Evolutionary conservation across 1,284 basidiomycete species (phyloP), one percentile per base, ranked within the genome.

Genomic region (Trichosporon inkin): DNA sequence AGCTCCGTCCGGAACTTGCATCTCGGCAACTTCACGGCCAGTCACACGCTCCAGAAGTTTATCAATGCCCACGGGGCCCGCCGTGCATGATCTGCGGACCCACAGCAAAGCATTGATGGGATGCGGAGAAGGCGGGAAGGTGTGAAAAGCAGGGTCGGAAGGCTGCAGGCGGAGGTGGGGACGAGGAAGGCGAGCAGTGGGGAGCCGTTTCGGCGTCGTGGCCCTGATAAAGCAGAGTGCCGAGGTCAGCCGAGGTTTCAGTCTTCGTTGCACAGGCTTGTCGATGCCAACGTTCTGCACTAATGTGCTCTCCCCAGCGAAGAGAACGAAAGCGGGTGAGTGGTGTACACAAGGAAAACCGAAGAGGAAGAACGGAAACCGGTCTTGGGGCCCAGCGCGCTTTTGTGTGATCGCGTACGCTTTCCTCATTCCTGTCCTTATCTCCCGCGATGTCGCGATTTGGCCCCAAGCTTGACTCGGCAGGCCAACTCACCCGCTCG

Each of bases 161-260:
- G 44, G 28, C 44, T 16, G 44, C 10, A 24, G 14, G 16, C 44
- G 44, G 44, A 49, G 44, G 44, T 49, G 44, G 44, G 28, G 44
- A n/a, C 22, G 44, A 28, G 44, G 44, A 49, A 24, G 22, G n/a
- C 24, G 24, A 32, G 44, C 2, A 4, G 36, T 38, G 36, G 28
- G 16, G 16, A 10, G 44, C 28, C 14, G 44, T 49, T 28, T 32
- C 24, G n/a, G 44, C n/a, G 44, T 17, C 44, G 28, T 6, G 44
- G 28, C 17, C 22, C 16, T 32, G 44, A 32, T 32, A 22, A 16
- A 22, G 44, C 11, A 19, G 24, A 22, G 44, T 16, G 24, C 44
- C 44, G 44, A 49, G 24, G 44, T 49, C 44, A 49, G 44, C 44
- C 44, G 28, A 49, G 44, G 44, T 49, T 49, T 49, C 28, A 49